Evolutionary conservation across 352 stramenopile genomes (phyloP), one percentile per base, ranked within the genome.

Genomic region (Labyrinthula sp.): DNA sequence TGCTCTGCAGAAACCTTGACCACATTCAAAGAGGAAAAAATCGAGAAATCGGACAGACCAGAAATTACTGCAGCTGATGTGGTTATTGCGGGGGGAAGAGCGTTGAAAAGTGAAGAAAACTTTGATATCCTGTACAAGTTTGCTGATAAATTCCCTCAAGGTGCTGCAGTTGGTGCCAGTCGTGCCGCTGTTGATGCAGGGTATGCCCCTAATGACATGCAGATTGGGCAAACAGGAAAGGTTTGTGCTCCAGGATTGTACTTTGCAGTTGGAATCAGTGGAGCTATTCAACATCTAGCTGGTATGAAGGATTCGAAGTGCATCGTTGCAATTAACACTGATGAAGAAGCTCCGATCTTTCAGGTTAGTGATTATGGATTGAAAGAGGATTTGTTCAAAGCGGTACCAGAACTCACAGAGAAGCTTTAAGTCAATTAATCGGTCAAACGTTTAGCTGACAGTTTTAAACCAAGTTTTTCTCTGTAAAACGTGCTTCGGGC

Each of bases 281-380:
- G 90, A 22, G 89, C 90, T 12, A 97, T 97, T 68, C 90, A 99
- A 71, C 90, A 99, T 69, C 77, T 97, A 48, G 80, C 74, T 14
- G 90, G 90, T 55, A 99, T 99, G 90, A 99, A 97, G 68, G 90
- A 99, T 67, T 86, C 68, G 57, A 97, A 97, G 69, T 93, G 79
- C 6, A 97, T 99, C 60, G 88, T 99, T 23, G 83, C 84, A 27
- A 97, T 99, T 64, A 99, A 99, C 67, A 97, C 95, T 67, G 90
- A 99, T 71, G 73, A 85, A 27, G 89, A 99, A 54, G 89, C 89
- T 5, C 90, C 90, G 24, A 96, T 99, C 64, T 97, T 97, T 69
- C 75, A 93, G 60, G 84, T 97, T 27, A 24, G 85, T 20, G 90
- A 99, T 74, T 97, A 95, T 65, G 89, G 88, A 23, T 67, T 99